A percentile compares a stretch with the other conserved stretches of the same genome.
Evolutionary conservation across 352 stramenopile genomes (phyloP).

Genomic region (Pythium vanterpoolii): DNA sequence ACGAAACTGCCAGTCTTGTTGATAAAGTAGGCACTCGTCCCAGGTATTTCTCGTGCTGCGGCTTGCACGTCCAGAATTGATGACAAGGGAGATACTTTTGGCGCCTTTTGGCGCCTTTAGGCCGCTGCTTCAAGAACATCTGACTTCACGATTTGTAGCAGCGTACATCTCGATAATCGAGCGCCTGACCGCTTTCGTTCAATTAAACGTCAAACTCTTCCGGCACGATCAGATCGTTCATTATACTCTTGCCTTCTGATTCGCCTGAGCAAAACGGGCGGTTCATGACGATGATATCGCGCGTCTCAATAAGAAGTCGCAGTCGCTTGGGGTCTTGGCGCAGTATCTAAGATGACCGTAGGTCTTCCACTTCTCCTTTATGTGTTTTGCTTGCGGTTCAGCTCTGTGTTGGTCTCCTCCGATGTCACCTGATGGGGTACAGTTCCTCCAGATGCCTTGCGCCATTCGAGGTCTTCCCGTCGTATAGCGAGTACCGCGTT

Average conservation of each 20-base stretch:
- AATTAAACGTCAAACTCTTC: neutral
- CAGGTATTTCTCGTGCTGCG: constrained; percentile 10
- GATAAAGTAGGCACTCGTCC: constrained; percentile 3
- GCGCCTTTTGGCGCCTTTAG: neutral
- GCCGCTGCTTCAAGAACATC: neutral
- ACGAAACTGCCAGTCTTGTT: neutral
- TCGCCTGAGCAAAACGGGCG: constrained; percentile 1
- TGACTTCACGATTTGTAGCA: neutral
- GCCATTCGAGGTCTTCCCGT: constrained; percentile 9
- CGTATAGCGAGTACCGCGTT: constrained; percentile 1
- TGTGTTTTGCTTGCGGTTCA: neutral
- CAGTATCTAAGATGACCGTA: neutral
- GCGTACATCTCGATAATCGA: constrained; percentile 5
- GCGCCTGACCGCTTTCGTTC: neutral
- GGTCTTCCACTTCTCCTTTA: constrained; percentile 2
- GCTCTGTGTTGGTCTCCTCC: constrained; percentile 1
- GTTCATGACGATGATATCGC: constrained; percentile 9
- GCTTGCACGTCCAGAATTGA: constrained; percentile 10
- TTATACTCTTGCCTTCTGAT: neutral
- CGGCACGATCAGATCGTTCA: neutral
- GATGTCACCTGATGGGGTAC: neutral
- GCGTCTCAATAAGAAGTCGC: constrained; percentile 1
- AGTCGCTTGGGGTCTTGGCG: neutral
- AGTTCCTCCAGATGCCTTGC: constrained; percentile 8
- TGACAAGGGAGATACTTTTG: neutral